phyloP scores from a whole-genome alignment of 2,329 filamentous ascomycete species.

The Chrysosporium keratinophilum region DNA sequence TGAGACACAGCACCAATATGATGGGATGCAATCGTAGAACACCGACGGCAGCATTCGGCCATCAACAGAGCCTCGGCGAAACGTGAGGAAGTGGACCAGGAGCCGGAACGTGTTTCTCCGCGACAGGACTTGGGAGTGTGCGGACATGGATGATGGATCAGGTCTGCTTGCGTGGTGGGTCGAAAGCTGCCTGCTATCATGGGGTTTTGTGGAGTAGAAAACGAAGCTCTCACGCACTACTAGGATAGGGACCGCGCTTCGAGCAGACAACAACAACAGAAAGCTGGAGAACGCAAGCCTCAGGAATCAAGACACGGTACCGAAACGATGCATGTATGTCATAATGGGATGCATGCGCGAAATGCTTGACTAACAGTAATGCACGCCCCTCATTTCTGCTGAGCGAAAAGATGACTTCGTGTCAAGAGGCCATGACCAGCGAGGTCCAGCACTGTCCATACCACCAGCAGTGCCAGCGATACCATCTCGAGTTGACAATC shows the following conservation, averaged over 20 bases:
- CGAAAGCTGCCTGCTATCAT: background rate
- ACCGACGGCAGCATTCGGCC: background rate
- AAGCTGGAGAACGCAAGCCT: too few relatives aligned
- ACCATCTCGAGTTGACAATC: background rate
- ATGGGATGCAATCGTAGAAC: too few relatives aligned
- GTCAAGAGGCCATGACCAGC: too few relatives aligned
- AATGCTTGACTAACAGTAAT: too few relatives aligned
- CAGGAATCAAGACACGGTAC: too few relatives aligned
- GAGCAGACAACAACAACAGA: background rate
- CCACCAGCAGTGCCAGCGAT: background rate
- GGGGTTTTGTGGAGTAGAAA: background rate
- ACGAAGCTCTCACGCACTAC: background rate
- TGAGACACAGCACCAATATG: background rate
- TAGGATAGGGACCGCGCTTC: background rate
- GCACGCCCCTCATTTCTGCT: too few relatives aligned
- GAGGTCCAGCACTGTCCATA: background rate
- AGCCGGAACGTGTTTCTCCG: background rate
- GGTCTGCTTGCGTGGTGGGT: background rate
- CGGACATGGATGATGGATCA: background rate
- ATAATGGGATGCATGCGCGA: too few relatives aligned
- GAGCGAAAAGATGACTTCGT: too few relatives aligned
- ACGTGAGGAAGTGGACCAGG: background rate
- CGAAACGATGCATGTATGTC: too few relatives aligned
- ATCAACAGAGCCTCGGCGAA: background rate
- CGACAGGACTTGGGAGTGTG: background rate